These are phyloP conservation scores for Liriodendron chinense DNA, from an alignment of 164 flowering plant species.

Conservation along the genomic window DNA sequence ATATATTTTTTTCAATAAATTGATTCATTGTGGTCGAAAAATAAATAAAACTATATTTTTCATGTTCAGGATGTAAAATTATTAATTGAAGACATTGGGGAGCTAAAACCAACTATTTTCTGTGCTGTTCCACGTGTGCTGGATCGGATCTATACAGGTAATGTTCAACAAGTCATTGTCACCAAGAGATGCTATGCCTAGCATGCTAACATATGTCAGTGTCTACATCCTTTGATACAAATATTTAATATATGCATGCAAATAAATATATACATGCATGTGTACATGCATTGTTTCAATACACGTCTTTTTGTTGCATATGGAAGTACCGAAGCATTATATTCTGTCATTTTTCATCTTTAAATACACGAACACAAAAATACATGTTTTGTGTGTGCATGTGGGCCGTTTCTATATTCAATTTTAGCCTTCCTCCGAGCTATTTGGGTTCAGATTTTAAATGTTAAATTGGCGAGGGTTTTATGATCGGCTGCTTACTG, in stretches of 20 bases:
- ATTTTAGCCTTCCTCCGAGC: no score
- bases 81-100: slow-evolving; percentile 80
- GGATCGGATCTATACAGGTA: slow-evolving; percentile 86
- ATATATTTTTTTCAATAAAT: no score
- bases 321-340: no score
- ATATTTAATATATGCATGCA: not conserved
- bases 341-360: no score
- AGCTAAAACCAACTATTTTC: slow-evolving; percentile 79
- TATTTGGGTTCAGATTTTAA: no score
- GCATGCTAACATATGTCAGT: not conserved
- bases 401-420: no score
- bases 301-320: no score
- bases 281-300: not conserved
- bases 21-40: no score
- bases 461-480: no score
- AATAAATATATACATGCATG: not conserved
- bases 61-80: slow-evolving; percentile 79
- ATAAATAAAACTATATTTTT: not conserved
- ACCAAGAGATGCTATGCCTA: not conserved
- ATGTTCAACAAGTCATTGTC: not conserved
- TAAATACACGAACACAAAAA: no score
- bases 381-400: no score
- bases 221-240: not conserved
- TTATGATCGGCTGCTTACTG: no score
- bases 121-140: slow-evolving; percentile 98